Percentiles rank a stretch among this genome's conserved stretches.
These are phyloP conservation scores for Mayamaea pseudoterrestris DNA, from an alignment of 108 stramenopile genomes.

Conservation along the genomic window DNA sequence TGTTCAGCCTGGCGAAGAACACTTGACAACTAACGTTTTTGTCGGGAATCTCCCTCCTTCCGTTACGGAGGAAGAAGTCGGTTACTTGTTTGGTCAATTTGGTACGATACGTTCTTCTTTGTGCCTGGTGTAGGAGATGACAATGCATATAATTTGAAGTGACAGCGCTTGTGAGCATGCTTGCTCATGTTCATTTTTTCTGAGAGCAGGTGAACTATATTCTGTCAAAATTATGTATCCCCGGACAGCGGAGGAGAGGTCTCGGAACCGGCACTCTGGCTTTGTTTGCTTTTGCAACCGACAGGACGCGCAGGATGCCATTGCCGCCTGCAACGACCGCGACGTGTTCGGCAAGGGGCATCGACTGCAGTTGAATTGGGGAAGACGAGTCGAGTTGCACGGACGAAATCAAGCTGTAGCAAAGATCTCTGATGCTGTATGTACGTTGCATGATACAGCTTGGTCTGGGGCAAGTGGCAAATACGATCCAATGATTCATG, in stretches of 20 bases:
- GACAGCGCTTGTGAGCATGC: not conserved
- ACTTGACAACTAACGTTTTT: conserved; percentile 74
- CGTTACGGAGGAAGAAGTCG: conserved; percentile 76
- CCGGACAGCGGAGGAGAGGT: conserved; percentile 68
- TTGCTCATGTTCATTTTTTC: not conserved
- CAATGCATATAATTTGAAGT: not conserved
- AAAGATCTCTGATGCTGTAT: not conserved
- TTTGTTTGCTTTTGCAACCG: conserved; percentile 85
- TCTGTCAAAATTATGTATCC: conserved; percentile 95
- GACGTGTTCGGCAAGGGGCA: conserved; percentile 64
- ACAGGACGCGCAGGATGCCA: conserved; percentile 78
- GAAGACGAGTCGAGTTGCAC: conserved; percentile 19
- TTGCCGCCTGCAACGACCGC: conserved; percentile 66
- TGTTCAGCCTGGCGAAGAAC: conserved; percentile 60
- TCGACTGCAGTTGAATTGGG: conserved; percentile 58
- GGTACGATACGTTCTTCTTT: conserved; percentile 36
- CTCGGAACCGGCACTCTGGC: conserved; percentile 73
- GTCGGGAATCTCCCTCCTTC: conserved; percentile 80
- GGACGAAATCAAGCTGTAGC: not conserved
- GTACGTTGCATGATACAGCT: too few species aligned
- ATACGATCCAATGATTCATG: not conserved
- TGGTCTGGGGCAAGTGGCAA: too few species aligned
- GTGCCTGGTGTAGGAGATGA: not conserved
- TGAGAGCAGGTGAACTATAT: conserved; percentile 50
- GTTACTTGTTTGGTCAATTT: conserved; percentile 72